Base-by-base conservation (phyloP, 2,329 filamentous ascomycete genomes). In the Stromatinia cepivora region DNA sequence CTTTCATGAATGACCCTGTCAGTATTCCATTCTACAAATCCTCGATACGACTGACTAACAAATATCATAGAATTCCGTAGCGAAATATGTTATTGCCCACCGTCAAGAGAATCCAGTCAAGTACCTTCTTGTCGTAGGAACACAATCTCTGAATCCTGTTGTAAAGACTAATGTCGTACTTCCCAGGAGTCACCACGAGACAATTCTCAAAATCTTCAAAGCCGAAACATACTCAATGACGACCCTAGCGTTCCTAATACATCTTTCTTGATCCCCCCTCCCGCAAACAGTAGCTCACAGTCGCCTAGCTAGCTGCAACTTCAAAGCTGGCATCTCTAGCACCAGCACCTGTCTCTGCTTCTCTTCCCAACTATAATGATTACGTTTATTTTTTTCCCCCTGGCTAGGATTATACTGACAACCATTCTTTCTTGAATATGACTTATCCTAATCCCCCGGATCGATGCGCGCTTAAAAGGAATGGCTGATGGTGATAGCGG, bases 41-140 rank as follows among this genome's bases (percentile, higher is more conserved):
- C n/a, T 13, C 7, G 34, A 57, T 20, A 15, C 22, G n/a, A n/a
- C 13, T 20, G n/a, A 13, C 22, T 57, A 36, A 57, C 13, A 22
- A 22, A 6, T 9, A 15, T 11, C 20, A 57, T 57, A 57, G 54
- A 3, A 36, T 39, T 39, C 20, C 34, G 2, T 1, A 13, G 5
- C 20, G 7, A 39, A n/a, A 15, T 22, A 57, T 13, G 54, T 39
- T 34, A 39, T 42, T 42, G 11, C 28, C 4, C 4, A 36, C 17
- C 28, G 5, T 22, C 0, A 10, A 17, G 10, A 4, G 20, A 0
- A 10, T 28, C 0, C 15, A 28, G 8, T 1, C 4, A 4, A 36
- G 22, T n/a, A n/a, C 36, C 2, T 39, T 57, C 22, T 57, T 13
- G 54, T n/a, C 10, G 54, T 57, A 15, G n/a, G 54, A 39, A 13